Conservation (phyloP, 768 basidiomycete genomes). For the Fistulinella prunicolor region DNA sequence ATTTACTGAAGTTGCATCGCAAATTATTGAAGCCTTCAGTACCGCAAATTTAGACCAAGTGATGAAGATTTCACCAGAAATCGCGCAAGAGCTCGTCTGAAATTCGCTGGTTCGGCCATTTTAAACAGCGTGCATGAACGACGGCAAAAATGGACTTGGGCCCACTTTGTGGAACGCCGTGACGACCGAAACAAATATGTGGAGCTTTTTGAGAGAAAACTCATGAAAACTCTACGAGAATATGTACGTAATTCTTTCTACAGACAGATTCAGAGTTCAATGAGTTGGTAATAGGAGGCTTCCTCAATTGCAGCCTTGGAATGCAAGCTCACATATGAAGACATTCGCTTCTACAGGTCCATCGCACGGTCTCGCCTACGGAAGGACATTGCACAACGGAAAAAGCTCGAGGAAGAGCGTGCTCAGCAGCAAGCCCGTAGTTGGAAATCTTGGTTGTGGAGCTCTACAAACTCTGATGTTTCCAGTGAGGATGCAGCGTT, state of each 20-base stretch:
- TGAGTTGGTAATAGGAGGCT: slow-evolving; percentile 41
- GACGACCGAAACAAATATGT: slow-evolving; percentile 87
- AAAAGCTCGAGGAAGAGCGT: slow-evolving; percentile 67
- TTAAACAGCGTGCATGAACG: slow-evolving; percentile 79
- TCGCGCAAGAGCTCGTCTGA: slow-evolving; percentile 63
- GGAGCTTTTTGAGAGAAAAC: slow-evolving; percentile 76
- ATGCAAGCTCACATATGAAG: slow-evolving; percentile 83
- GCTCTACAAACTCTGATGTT: slow-evolving; percentile 43
- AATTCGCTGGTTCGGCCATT: slow-evolving; percentile 79
- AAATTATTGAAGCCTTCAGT: slow-evolving; percentile 38
- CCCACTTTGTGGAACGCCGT: slow-evolving; percentile 81
- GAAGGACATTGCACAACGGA: slow-evolving; percentile 73
- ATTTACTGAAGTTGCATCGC: background rate
- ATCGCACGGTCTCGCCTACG: slow-evolving; percentile 85
- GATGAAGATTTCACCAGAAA: slow-evolving; percentile 59
- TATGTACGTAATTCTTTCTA: slow-evolving; percentile 42
- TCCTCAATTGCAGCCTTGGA: slow-evolving; percentile 64
- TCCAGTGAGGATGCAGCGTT: slow-evolving; percentile 55
- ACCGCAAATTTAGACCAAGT: slow-evolving; percentile 75
- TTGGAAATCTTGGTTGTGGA: slow-evolving; percentile 84
- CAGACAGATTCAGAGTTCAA: background rate
- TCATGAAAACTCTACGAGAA: slow-evolving; percentile 49
- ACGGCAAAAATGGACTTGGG: slow-evolving; percentile 88
- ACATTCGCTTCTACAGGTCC: slow-evolving; percentile 95
- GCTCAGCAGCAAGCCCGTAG: slow-evolving; percentile 52